phyloP scores from a whole-genome alignment of 2,329 filamentous ascomycete species.

The Grosmannia penicillata region DNA sequence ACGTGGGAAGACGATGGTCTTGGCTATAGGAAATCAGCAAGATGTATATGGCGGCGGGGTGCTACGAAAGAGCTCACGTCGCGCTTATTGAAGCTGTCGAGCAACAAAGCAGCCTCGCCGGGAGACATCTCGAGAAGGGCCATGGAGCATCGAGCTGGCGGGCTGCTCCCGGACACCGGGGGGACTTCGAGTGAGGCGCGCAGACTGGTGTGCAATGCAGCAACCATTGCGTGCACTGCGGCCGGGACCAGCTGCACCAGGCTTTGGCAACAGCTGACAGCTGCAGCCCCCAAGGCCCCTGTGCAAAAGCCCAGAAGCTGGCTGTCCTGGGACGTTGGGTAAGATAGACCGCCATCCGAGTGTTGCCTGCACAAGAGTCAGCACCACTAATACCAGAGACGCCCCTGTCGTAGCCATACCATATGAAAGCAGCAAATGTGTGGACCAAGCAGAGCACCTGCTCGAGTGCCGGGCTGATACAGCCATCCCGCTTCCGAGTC shows the following conservation, averaged over 20 bases:
- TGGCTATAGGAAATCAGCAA: neutral
- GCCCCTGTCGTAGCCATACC: too few relatives aligned
- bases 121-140: too few relatives aligned
- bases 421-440: neutral
- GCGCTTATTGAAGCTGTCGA: neutral
- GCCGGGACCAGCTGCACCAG: neutral
- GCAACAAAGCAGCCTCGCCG: too few relatives aligned
- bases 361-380: too few relatives aligned
- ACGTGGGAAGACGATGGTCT: neutral
- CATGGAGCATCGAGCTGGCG: too few relatives aligned
- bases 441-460: neutral
- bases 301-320: neutral
- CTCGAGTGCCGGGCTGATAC: neutral
- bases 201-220: neutral
- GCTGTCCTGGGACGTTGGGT: neutral
- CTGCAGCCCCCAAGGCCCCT: neutral
- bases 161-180: too few relatives aligned
- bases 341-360: neutral
- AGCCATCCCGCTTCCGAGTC: neutral
- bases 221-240: neutral
- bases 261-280: neutral
- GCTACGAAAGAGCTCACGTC: neutral
- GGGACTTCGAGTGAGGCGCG: too few relatives aligned
- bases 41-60: too few relatives aligned
- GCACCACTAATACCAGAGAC: too few relatives aligned